A percentile compares a stretch with the other conserved stretches of the same genome.
These are phyloP conservation scores for Zancudomyces culisetae DNA, from an alignment of 371 early-diverging fungal species.

Conservation along the genomic window DNA sequence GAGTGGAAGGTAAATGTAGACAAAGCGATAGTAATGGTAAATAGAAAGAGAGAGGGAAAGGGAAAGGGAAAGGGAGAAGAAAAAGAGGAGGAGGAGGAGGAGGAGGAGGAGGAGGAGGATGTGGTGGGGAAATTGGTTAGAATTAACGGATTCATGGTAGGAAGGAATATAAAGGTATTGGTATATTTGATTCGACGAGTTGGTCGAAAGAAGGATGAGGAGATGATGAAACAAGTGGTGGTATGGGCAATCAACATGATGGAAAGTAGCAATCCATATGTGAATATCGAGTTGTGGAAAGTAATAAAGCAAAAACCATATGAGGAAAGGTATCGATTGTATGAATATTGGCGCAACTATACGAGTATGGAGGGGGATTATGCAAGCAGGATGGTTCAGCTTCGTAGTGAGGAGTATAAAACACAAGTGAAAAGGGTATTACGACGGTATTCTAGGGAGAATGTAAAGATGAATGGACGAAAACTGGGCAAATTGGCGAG, in stretches of 20 bases:
- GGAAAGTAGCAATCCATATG: background rate
- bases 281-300: background rate
- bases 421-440: slow-evolving; percentile 16
- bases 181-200: background rate
- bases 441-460: slow-evolving; percentile 60
- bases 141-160: background rate
- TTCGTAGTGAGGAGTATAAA: background rate
- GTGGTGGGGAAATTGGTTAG: background rate
- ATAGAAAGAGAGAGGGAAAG: background rate
- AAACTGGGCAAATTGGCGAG: slow-evolving; percentile 63
- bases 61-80: background rate
- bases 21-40: too few species aligned
- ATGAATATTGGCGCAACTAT: background rate
- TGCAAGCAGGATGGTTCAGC: background rate
- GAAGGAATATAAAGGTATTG: background rate
- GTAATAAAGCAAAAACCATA: background rate
- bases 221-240: background rate
- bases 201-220: background rate
- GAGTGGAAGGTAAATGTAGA: background rate
- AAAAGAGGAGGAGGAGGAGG: background rate
- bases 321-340: background rate
- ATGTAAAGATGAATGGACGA: slow-evolving; percentile 58
- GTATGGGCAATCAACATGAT: too few species aligned
- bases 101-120: background rate
- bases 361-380: background rate